Conservation (phyloP, 805 yeast genomes). For the Vanderwaltozyma verrucispora region DNA sequence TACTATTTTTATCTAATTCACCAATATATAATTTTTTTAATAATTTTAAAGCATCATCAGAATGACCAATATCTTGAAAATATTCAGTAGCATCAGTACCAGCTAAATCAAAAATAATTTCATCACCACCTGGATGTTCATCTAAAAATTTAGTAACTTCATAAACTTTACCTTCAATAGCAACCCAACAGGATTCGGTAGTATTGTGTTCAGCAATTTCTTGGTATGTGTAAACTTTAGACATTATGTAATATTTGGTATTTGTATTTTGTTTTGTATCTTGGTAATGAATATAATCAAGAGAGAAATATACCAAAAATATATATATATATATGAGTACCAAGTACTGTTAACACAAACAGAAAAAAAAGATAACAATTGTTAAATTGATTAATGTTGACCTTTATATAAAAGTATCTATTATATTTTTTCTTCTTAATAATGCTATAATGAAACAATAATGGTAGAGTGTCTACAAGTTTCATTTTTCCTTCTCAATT, state of each 20-base stretch:
- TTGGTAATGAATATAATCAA: no score
- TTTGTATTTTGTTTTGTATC: not conserved
- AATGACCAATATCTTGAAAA: conserved; percentile 91
- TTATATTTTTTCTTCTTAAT: no score
- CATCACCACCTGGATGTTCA: conserved; percentile 74
- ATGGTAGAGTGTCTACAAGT: no score
- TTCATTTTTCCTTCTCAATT: no score
- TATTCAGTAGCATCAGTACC: conserved; percentile 79
- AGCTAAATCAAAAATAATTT: conserved; percentile 65
- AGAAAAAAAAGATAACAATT: no score
- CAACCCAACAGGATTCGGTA: conserved; percentile 77
- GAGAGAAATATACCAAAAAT: no score
- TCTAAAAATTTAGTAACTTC: conserved; percentile 56
- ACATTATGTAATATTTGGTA: conserved; percentile 25
- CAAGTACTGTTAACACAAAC: no score
- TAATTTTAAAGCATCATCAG: conserved; percentile 86
- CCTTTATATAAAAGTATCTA: no score
- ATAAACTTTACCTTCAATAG: conserved; percentile 73
- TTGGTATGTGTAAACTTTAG: conserved; percentile 47
- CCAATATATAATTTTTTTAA: conserved; percentile 66
- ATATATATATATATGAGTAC: no score
- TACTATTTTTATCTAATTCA: conserved; percentile 56
- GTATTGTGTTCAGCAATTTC: conserved; percentile 65
- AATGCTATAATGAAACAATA: no score
- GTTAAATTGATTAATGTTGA: no score